These are phyloP conservation scores for Nothopassalora personata DNA, from an alignment of 2,329 filamentous ascomycete species.

Conservation along the genomic window DNA sequence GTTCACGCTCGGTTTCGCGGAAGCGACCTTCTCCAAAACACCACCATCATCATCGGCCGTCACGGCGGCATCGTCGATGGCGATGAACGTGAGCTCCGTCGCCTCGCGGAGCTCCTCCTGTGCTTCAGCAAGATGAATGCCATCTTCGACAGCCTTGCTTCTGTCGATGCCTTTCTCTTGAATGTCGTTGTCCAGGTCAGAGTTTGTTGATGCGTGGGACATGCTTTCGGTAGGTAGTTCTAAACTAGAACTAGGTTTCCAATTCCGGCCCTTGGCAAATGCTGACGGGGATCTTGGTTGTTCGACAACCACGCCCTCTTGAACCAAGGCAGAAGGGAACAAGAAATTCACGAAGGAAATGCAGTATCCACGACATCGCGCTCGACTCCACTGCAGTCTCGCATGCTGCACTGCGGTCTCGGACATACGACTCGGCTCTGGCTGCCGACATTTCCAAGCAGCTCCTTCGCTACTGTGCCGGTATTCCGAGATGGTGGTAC, in stretches of 20 bases:
- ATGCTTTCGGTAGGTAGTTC: neutral
- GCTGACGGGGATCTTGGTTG: neutral
- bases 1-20: slow-evolving; percentile 35
- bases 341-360: neutral
- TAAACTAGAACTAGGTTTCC: neutral
- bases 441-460: neutral
- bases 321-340: neutral
- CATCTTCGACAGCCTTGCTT: neutral
- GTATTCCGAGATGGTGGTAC: neutral
- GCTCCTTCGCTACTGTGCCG: neutral
- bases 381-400: neutral
- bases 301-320: neutral
- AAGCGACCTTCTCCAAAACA: slow-evolving; percentile 18
- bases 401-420: neutral
- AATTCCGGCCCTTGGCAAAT: neutral
- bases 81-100: slow-evolving; percentile 2
- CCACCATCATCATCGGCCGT: slow-evolving; percentile 2
- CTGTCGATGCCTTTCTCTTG: neutral
- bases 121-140: neutral
- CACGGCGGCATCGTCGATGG: slow-evolving; percentile 1
- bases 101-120: slow-evolving; percentile 4
- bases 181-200: neutral
- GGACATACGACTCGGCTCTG: neutral
- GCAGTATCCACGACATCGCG: neutral
- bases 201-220: neutral